Conservation (phyloP, 2,329 filamentous ascomycete genomes). For the Venturia effusa region DNA sequence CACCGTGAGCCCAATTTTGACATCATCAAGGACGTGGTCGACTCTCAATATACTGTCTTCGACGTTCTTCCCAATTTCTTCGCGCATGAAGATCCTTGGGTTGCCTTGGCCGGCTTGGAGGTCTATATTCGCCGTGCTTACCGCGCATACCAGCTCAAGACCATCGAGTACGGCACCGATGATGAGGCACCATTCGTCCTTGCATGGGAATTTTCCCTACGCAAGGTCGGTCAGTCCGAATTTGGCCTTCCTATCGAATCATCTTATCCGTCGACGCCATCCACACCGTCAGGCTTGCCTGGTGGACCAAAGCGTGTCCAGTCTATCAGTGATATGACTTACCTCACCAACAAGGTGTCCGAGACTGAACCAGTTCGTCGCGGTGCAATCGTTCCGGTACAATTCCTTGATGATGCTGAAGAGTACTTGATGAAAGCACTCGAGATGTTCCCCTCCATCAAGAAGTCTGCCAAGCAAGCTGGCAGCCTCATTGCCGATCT, state of each 20-base stretch:
- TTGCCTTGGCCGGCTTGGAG: slow-evolving; percentile 84
- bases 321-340: slow-evolving; percentile 95
- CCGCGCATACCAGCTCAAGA: slow-evolving; percentile 85
- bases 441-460: slow-evolving; percentile 62
- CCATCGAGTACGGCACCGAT: slow-evolving; percentile 76
- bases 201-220: slow-evolving; percentile 91
- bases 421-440: slow-evolving; percentile 76
- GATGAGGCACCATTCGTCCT: slow-evolving; percentile 66
- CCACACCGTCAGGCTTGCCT: slow-evolving; percentile 54
- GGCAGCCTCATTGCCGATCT: slow-evolving; percentile 60
- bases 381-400: slow-evolving; percentile 88
- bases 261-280: slow-evolving; percentile 60
- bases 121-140: slow-evolving; percentile 95
- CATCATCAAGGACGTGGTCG: slow-evolving; percentile 92
- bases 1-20: slow-evolving; percentile 86
- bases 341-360: slow-evolving; percentile 56
- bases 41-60: slow-evolving; percentile 97
- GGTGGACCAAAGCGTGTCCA: slow-evolving; percentile 61
- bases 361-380: slow-evolving; percentile 69
- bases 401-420: slow-evolving; percentile 88
- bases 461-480: slow-evolving; percentile 41
- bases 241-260: slow-evolving; percentile 74
- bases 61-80: slow-evolving; percentile 95
- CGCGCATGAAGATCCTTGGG: slow-evolving; percentile 85
- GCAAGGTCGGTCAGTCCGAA: slow-evolving; percentile 86